Base-by-base conservation (phyloP, 345 rosid species). In the Erucastrum elatum region DNA sequence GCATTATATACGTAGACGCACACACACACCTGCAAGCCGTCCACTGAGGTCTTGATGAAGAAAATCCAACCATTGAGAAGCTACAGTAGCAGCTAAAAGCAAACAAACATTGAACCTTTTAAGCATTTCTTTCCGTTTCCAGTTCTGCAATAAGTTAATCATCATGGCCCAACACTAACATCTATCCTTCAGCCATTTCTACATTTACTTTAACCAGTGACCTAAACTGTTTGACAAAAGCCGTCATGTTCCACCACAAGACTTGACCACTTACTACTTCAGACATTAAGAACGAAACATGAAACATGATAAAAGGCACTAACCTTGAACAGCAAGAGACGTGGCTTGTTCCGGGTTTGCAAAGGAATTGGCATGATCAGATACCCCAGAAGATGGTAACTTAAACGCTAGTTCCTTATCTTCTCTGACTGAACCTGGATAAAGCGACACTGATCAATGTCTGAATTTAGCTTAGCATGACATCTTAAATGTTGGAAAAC, bases 21-120 rank as follows among this genome's bases (percentile, higher is more conserved):
- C 15, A 21, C 10, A 17, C 10, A 9, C 82, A 93, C 99, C 99
- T 75, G 92, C 83, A 70, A 96, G 89, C 15, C 98, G 92, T 68
- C 97, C 97, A 72, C 84, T 91, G 65, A 93, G 86, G 87, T 95
- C 97, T 83, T 95, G 99, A 70, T 91, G 88, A 77, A 95, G 92
- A 81, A 91, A 91, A 16, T 93, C 94, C 86, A 95, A 75, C 99
- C 99, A 95, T 72, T 93, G 97, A 27, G 98, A 87, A 71, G 98
- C 96, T 67, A 93, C 90, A 17, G 83, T 87, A 39, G 99, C 99
- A 85, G 96, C 98, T 93, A 91, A 70, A 86, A 84, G 66, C 53
- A 81, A 81, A 75, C 68, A 63, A 64, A 33, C 71, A 71, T 59
- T 37, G 33, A 64, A 73, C 81, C 75, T 71, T 71, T 70, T 70